Evolutionary conservation across 345 rosid species (phyloP).

Genomic region (Cochlearia excelsa): DNA sequence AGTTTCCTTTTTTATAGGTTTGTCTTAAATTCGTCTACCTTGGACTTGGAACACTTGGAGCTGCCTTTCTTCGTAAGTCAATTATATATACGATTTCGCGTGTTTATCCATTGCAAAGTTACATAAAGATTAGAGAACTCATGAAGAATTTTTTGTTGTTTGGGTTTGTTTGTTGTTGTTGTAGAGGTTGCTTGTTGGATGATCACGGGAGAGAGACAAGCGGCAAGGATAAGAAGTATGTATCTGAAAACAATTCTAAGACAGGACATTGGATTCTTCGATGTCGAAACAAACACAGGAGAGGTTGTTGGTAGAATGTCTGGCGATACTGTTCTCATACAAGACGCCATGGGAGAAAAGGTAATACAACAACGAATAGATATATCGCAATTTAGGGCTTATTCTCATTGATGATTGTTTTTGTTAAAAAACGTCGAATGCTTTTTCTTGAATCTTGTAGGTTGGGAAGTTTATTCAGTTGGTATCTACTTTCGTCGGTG

Average conservation of each 20-base stretch:
- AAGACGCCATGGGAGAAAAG: conserved; percentile 93
- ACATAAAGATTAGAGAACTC: background rate
- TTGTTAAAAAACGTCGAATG: too few species aligned
- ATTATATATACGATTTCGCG: background rate
- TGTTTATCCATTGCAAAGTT: background rate
- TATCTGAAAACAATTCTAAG: conserved; percentile 66
- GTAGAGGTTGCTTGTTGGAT: conserved; percentile 85
- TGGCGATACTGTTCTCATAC: conserved; percentile 82
- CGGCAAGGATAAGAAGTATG: conserved; percentile 54
- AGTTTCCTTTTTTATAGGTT: conserved; percentile 41
- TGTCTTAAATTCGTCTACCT: conserved; percentile 69
- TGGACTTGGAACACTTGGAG: conserved; percentile 58
- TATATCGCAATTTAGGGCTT: too few species aligned
- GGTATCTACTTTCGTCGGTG: conserved; percentile 62
- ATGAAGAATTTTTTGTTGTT: conserved; percentile 7
- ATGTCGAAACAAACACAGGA: conserved; percentile 72
- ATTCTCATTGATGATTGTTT: too few species aligned
- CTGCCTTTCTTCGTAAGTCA: conserved; percentile 75
- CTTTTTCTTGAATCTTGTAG: conserved; percentile 32
- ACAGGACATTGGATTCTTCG: conserved; percentile 75
- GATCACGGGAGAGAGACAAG: conserved; percentile 81
- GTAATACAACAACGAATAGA: conserved; percentile 26
- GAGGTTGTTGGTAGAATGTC: conserved; percentile 89
- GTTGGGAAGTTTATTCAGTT: conserved; percentile 85
- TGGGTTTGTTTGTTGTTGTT: conserved; percentile 23